Evolutionary conservation across 805 yeast genomes (phyloP).

Genomic region (Tetrapisispora fleetii): DNA sequence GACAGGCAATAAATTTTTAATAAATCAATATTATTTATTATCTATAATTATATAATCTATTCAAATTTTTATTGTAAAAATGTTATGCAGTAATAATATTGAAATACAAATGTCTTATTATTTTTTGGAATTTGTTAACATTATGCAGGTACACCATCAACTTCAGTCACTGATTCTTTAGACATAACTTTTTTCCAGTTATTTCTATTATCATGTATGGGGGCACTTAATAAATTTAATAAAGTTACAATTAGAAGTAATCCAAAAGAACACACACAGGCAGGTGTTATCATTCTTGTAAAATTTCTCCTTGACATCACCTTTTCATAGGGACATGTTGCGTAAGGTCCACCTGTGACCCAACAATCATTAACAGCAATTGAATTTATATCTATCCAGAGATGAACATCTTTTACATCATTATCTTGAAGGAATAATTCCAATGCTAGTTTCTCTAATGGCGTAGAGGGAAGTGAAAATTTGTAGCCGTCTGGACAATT

Average conservation of each 20-base stretch:
- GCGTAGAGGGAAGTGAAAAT: conserved; percentile 42
- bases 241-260: conserved; percentile 42
- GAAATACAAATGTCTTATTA: neutral
- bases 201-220: conserved; percentile 61
- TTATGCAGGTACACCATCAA: conserved; percentile 81
- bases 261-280: conserved; percentile 46
- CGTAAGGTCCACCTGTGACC: conserved; percentile 74
- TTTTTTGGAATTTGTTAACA: too few relatives aligned
- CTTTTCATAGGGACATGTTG: conserved; percentile 67
- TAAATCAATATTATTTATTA: neutral
- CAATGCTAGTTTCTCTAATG: conserved; percentile 36
- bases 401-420: conserved; percentile 4
- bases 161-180: conserved; percentile 50
- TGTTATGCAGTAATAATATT: neutral
- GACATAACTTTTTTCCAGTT: conserved; percentile 51
- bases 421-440: conserved; percentile 8
- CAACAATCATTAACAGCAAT: conserved; percentile 67
- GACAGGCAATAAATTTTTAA: neutral
- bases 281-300: conserved; percentile 55
- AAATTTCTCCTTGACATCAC: conserved; percentile 47
- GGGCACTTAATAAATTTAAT: conserved; percentile 50
- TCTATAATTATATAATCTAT: conserved; percentile 1
- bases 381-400: conserved; percentile 79
- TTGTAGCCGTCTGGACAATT: conserved; percentile 30
- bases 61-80: neutral